Conservation (phyloP, 768 basidiomycete genomes). For the Mycena rosella region DNA sequence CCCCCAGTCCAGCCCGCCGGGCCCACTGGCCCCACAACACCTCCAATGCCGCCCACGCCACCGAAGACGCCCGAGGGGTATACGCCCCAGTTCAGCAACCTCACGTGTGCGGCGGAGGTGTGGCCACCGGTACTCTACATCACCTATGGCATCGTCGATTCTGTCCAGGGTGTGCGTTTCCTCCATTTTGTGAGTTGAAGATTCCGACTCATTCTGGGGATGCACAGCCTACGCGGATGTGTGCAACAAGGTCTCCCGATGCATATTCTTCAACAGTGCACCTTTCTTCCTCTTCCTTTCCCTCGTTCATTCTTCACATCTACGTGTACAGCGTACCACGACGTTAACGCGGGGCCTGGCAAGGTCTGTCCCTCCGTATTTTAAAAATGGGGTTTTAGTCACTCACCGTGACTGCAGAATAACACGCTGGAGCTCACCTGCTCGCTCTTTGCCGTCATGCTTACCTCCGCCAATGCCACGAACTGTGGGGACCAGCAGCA, state of each 20-base stretch:
- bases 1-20: not conserved
- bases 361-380: not conserved
- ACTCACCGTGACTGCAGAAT: not conserved
- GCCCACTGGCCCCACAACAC: too few species aligned
- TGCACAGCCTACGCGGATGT: slow-evolving; percentile 23
- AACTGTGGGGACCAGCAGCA: slow-evolving; percentile 35
- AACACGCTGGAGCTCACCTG: slow-evolving; percentile 25
- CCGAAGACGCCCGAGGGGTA: slow-evolving; percentile 8
- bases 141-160: slow-evolving; percentile 24
- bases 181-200: too few species aligned
- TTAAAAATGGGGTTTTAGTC: not conserved
- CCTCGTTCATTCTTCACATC: not conserved
- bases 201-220: too few species aligned
- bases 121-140: not conserved
- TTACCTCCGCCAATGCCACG: slow-evolving; percentile 9
- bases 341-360: slow-evolving; percentile 18
- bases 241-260: slow-evolving; percentile 10
- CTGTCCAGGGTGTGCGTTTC: slow-evolving; percentile 2
- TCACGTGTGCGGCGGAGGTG: slow-evolving; percentile 19
- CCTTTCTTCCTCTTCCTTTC: not conserved
- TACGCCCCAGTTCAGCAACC: not conserved
- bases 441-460: slow-evolving; percentile 17
- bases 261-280: slow-evolving; percentile 26
- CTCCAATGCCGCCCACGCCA: not conserved
- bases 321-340: slow-evolving; percentile 20